Conservation (phyloP, 1,284 basidiomycete genomes). For the Sanghuangporus baumii region DNA sequence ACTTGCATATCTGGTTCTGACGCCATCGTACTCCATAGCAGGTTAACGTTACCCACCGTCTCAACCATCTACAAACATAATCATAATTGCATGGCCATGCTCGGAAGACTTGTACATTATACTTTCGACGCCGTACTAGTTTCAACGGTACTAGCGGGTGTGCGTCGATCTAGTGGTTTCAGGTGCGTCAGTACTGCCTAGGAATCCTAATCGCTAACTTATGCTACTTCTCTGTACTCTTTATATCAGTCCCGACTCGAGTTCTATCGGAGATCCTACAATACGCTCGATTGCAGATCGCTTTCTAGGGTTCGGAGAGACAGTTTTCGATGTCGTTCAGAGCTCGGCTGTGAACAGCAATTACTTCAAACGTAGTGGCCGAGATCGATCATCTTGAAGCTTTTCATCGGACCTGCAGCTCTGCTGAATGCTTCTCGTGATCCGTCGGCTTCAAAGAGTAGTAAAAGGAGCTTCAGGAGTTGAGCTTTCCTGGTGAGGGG, state of each 20-base stretch:
- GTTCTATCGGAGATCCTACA: constrained; percentile 69
- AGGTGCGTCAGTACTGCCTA: constrained; percentile 51
- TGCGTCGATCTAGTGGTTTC: constrained; percentile 87
- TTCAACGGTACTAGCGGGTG: constrained; percentile 87
- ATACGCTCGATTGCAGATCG: constrained; percentile 70
- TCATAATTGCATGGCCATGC: constrained; percentile 10
- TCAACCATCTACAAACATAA: not conserved
- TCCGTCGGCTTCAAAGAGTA: not conserved
- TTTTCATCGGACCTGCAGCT: too few species aligned
- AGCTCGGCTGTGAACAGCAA: constrained; percentile 75
- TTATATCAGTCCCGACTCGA: constrained; percentile 58
- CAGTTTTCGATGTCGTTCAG: constrained; percentile 79
- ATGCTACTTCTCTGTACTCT: not conserved
- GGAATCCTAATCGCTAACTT: not conserved
- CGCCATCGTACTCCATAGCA: not conserved
- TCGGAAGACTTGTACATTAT: constrained; percentile 84
- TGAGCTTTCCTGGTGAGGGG: not conserved
- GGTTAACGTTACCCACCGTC: not conserved
- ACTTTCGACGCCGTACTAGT: constrained; percentile 81
- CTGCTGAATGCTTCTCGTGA: not conserved
- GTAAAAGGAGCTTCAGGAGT: not conserved
- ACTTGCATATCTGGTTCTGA: not conserved
- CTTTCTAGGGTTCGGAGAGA: constrained; percentile 85
- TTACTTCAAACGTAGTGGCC: constrained; percentile 60
- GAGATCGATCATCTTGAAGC: not conserved